These are phyloP conservation scores for Citrus reticulata DNA, from an alignment of 345 rosid genomes.

Conservation along the genomic window DNA sequence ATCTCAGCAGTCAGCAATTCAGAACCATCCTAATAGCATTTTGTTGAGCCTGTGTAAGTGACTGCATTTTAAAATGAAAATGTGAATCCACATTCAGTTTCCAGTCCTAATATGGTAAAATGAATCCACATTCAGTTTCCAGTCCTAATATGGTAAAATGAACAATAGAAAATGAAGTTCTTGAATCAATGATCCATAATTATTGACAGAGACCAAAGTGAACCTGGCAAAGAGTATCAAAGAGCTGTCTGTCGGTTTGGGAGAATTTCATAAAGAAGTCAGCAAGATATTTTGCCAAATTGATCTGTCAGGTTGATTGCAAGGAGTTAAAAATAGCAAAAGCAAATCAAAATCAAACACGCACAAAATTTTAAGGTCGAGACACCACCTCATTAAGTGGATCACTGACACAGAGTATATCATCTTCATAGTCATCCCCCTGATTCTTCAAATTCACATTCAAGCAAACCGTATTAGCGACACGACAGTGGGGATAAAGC, in stretches of 20 bases:
- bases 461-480: not conserved
- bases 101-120: not conserved
- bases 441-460: conserved; percentile 36
- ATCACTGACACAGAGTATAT: conserved; percentile 43
- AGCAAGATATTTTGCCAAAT: conserved; percentile 60
- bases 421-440: conserved; percentile 61
- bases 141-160: not conserved
- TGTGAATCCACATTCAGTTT: not conserved
- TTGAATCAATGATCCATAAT: not conserved
- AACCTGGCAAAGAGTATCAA: conserved; percentile 75
- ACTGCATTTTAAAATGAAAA: conserved; percentile 36
- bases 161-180: not conserved
- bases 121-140: not conserved
- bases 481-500: not conserved
- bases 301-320: conserved; percentile 46
- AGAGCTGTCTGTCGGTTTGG: conserved; percentile 41
- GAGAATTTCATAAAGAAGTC: conserved; percentile 63
- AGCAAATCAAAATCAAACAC: not conserved
- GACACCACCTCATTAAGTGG: conserved; percentile 70
- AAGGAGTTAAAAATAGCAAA: not conserved
- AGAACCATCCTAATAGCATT: conserved; percentile 46
- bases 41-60: conserved; percentile 47
- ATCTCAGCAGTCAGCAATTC: conserved; percentile 28
- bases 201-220: conserved; percentile 7
- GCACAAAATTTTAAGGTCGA: not conserved